phyloP scores from a whole-genome alignment of 306 rosid genomes.

The Macrotyloma uniflorum region DNA sequence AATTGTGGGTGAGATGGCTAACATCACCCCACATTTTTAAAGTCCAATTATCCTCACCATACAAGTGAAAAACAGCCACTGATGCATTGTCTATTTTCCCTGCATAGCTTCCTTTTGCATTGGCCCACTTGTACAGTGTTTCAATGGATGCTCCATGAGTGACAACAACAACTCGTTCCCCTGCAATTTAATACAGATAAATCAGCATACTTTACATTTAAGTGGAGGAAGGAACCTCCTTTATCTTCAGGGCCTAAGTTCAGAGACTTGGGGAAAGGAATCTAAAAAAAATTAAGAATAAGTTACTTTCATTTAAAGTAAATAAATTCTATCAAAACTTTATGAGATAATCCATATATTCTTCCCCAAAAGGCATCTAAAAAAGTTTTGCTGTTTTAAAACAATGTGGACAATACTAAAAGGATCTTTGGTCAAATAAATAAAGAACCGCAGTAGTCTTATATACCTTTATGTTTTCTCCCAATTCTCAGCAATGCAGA shows the following conservation, averaged over 20 bases:
- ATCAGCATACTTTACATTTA: neutral
- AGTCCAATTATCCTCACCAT: conserved; percentile 64
- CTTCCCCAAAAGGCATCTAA: too few species aligned
- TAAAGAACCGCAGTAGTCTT: neutral
- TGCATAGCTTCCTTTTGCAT: conserved; percentile 38
- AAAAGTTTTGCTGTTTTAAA: neutral
- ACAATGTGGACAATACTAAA: too few species aligned
- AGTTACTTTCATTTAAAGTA: too few species aligned
- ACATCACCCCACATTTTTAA: conserved; percentile 71
- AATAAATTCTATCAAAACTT: too few species aligned
- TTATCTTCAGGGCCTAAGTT: too few species aligned
- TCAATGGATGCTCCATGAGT: conserved; percentile 79
- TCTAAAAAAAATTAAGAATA: too few species aligned
- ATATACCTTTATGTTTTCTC: conserved; percentile 69
- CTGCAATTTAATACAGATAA: conserved; percentile 42
- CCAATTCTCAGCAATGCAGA: conserved; percentile 71
- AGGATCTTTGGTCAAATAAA: too few species aligned
- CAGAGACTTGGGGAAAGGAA: neutral
- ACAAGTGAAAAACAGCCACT: conserved; percentile 62
- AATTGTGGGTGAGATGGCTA: conserved; percentile 61
- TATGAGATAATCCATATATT: too few species aligned
- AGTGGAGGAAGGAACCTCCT: neutral
- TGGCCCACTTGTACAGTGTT: conserved; percentile 60
- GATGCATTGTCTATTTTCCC: conserved; percentile 73
- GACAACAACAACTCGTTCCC: conserved; percentile 67